phyloP scores from a whole-genome alignment of 148 eudicot genomes.

The Beta vulgaris region DNA sequence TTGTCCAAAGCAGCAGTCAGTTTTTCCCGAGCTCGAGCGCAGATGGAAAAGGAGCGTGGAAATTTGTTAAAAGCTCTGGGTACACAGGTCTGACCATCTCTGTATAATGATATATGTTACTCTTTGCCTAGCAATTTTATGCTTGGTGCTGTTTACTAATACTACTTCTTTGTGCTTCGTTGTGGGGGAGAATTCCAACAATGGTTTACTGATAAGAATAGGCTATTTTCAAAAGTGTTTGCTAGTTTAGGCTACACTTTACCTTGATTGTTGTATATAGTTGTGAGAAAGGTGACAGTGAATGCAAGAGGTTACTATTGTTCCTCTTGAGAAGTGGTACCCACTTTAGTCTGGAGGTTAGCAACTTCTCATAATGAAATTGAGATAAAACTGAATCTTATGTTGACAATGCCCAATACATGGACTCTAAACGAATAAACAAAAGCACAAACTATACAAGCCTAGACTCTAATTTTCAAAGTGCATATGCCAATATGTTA shows the following conservation, averaged over 20 bases:
- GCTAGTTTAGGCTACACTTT: background rate
- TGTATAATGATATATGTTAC: background rate
- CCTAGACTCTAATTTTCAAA: too few relatives aligned
- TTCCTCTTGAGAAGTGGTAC: background rate
- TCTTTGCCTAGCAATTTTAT: background rate
- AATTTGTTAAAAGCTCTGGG: constrained; percentile 88
- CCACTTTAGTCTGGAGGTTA: background rate
- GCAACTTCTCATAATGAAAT: background rate
- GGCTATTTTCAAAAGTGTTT: background rate
- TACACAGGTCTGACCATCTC: constrained; percentile 66
- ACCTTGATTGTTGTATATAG: background rate
- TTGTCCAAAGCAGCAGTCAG: constrained; percentile 79
- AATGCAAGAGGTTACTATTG: background rate
- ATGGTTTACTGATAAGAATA: background rate
- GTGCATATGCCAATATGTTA: too few relatives aligned
- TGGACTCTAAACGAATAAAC: too few relatives aligned
- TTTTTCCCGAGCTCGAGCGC: constrained; percentile 87
- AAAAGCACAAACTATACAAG: too few relatives aligned
- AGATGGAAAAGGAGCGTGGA: constrained; percentile 92
- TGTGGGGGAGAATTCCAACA: background rate
- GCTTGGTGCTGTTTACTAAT: background rate
- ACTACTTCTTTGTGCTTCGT: background rate
- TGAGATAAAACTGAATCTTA: background rate
- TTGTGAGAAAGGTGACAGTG: background rate
- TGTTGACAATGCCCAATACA: too few relatives aligned